These are phyloP conservation scores for Phytopythium delawarense DNA, from an alignment of 352 stramenopile species.

Conservation along the genomic window DNA sequence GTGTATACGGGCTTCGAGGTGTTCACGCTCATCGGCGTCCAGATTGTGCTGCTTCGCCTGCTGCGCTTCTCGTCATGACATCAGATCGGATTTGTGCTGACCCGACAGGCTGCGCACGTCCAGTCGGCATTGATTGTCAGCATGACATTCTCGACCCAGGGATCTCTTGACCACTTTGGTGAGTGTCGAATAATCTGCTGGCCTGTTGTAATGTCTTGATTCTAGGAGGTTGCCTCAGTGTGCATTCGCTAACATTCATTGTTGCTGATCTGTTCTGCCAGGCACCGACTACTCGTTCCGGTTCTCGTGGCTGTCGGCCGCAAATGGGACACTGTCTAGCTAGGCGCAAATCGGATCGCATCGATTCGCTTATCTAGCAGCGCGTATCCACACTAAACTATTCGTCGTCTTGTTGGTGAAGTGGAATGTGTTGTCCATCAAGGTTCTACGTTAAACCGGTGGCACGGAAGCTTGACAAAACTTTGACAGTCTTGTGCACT, in stretches of 20 bases:
- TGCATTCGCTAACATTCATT: too few relatives aligned
- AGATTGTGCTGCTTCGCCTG: conserved; percentile 6
- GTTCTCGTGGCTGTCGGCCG: conserved; percentile 14
- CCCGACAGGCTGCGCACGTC: conserved; percentile 17
- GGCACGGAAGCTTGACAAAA: too few relatives aligned
- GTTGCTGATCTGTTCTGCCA: neutral
- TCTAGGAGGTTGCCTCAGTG: too few relatives aligned
- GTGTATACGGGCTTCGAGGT: conserved; percentile 18
- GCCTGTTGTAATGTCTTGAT: neutral
- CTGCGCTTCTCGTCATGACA: conserved; percentile 17
- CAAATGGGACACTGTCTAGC: too few relatives aligned
- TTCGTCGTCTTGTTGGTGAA: too few relatives aligned
- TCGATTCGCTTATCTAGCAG: neutral
- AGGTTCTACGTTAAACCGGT: too few relatives aligned
- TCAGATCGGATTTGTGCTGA: conserved; percentile 25
- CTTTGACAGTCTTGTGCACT: too few relatives aligned
- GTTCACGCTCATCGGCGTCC: conserved; percentile 12
- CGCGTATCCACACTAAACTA: neutral
- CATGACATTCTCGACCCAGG: conserved; percentile 17
- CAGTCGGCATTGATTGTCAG: conserved; percentile 24
- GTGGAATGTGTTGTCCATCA: too few relatives aligned
- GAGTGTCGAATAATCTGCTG: neutral
- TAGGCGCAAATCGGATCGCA: neutral
- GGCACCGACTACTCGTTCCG: conserved; percentile 18
- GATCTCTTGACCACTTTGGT: conserved; percentile 20